phyloP scores from a whole-genome alignment of 208 protist species.

The Acanthamoeba triangularis region DNA sequence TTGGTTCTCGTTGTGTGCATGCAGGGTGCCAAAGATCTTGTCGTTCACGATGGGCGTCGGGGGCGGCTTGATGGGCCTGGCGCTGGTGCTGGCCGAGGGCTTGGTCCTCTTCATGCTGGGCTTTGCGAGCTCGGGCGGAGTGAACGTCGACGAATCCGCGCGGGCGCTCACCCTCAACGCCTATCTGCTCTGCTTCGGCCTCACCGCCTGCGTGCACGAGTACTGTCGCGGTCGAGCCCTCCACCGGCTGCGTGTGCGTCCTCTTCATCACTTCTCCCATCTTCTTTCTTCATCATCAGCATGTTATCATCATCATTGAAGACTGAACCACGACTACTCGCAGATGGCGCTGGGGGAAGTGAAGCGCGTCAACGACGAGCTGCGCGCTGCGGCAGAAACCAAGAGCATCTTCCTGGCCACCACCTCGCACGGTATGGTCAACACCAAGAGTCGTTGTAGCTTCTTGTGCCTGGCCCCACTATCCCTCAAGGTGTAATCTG shows the following conservation, averaged over 20 bases:
- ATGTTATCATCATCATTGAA: not conserved
- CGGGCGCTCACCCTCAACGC: not conserved
- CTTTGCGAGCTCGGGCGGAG: too few species aligned
- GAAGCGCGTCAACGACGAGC: not conserved
- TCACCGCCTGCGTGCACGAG: not conserved
- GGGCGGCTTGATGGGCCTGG: not conserved
- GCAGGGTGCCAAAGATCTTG: not conserved
- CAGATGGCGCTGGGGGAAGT: not conserved
- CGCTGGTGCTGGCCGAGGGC: not conserved
- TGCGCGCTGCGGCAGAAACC: not conserved
- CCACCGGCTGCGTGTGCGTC: not conserved
- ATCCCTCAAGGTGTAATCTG: too few species aligned
- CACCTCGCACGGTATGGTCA: not conserved
- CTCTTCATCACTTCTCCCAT: not conserved
- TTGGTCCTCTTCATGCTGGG: not conserved
- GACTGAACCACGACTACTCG: too few species aligned
- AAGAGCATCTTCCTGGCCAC: conserved; percentile 1
- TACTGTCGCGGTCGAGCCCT: not conserved
- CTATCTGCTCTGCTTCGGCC: not conserved
- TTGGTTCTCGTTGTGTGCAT: not conserved
- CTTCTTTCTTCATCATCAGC: too few species aligned
- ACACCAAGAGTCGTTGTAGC: too few species aligned
- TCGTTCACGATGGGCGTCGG: not conserved
- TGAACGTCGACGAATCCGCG: not conserved
- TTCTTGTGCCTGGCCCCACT: not conserved